Conservation (phyloP, 805 yeast species). For the Vanderwaltozyma tropicalis region DNA sequence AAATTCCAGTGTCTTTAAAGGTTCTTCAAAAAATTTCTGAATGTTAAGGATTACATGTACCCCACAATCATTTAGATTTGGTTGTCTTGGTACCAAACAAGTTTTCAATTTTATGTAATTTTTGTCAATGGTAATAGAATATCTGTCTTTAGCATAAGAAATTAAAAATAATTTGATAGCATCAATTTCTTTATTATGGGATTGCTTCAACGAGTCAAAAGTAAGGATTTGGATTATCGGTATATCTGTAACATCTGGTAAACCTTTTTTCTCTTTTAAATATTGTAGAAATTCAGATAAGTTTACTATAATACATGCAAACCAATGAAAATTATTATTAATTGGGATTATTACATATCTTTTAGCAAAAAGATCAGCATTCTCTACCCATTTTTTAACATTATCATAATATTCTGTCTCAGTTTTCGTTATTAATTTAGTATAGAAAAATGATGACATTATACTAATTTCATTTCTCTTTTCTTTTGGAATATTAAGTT, state of each 20-base stretch:
- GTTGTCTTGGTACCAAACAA: slow-evolving; percentile 68
- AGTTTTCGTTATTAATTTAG: slow-evolving; percentile 40
- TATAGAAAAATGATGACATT: slow-evolving; percentile 77
- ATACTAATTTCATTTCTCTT: slow-evolving; percentile 36
- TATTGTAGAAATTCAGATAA: slow-evolving; percentile 14
- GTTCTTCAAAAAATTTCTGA: slow-evolving; percentile 43
- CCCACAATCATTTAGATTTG: slow-evolving; percentile 90
- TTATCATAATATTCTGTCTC: slow-evolving; percentile 40
- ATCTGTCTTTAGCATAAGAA: slow-evolving; percentile 60
- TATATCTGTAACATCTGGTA: neutral
- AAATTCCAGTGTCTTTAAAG: slow-evolving; percentile 36
- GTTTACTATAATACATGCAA: slow-evolving; percentile 59
- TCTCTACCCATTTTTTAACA: slow-evolving; percentile 70
- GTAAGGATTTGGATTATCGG: slow-evolving; percentile 37
- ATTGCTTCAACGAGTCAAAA: slow-evolving; percentile 65
- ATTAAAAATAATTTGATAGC: slow-evolving; percentile 52
- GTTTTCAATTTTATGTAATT: slow-evolving; percentile 38
- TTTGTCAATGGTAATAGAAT: slow-evolving; percentile 36
- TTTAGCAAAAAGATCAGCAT: slow-evolving; percentile 49
- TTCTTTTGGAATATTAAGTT: slow-evolving; percentile 21
- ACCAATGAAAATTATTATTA: slow-evolving; percentile 80
- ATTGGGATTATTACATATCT: slow-evolving; percentile 68
- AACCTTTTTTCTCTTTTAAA: neutral
- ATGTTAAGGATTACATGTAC: slow-evolving; percentile 76
- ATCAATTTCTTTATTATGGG: slow-evolving; percentile 39